A percentile compares a stretch with the other conserved stretches of the same genome.
These are phyloP conservation scores for Aspergillus nidulans DNA, from an alignment of 495 filamentous ascomycete species.

Conservation along the genomic window DNA sequence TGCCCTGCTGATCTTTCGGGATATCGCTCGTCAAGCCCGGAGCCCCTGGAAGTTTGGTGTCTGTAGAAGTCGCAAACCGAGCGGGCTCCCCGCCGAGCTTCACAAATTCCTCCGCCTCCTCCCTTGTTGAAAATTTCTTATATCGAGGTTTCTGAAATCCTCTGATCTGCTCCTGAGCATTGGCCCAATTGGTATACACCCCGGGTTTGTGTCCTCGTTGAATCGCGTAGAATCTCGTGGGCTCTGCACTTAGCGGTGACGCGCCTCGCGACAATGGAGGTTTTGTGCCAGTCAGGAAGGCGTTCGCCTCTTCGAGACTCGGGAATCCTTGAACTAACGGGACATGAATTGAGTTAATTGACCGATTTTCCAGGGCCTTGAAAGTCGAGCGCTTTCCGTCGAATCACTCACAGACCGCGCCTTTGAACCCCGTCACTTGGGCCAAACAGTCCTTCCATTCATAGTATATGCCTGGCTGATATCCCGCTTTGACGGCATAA, in stretches of 20 bases:
- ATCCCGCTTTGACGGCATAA: slow-evolving; percentile 80
- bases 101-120: slow-evolving; percentile 75
- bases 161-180: slow-evolving; percentile 69
- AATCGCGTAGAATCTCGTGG: slow-evolving; percentile 72
- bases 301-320: slow-evolving; percentile 69
- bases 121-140: slow-evolving; percentile 70
- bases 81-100: slow-evolving; percentile 36
- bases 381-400: not conserved
- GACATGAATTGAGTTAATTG: slow-evolving; percentile 12
- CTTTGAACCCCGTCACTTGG: slow-evolving; percentile 81
- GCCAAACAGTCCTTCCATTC: slow-evolving; percentile 75
- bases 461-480: slow-evolving; percentile 80
- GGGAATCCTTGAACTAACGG: slow-evolving; percentile 75
- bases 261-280: slow-evolving; percentile 22
- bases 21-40: slow-evolving; percentile 28
- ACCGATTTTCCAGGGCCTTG: not conserved
- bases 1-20: slow-evolving; percentile 36
- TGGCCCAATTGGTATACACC: slow-evolving; percentile 85
- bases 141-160: slow-evolving; percentile 76
- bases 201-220: slow-evolving; percentile 75
- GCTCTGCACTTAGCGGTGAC: slow-evolving; percentile 22
- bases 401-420: slow-evolving; percentile 67
- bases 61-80: slow-evolving; percentile 21
- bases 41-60: slow-evolving; percentile 19
- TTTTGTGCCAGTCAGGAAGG: slow-evolving; percentile 64